phyloP scores from a whole-genome alignment of 192 early-diverging fungal genomes.

The Podila minutissima region DNA sequence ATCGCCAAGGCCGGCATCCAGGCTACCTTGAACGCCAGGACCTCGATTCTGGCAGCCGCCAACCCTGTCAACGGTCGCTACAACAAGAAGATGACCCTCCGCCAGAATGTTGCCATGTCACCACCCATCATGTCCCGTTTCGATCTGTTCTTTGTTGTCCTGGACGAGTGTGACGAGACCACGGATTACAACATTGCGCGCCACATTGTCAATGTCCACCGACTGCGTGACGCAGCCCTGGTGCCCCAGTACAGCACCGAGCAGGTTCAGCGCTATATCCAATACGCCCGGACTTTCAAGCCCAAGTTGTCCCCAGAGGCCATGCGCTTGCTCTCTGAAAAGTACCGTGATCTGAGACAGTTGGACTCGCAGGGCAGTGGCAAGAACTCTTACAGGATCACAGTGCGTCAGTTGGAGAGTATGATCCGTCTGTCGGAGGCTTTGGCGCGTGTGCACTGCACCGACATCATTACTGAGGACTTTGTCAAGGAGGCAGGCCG shows the following conservation, averaged over 20 bases:
- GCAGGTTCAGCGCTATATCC: constrained; percentile 85
- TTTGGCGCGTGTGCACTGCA: constrained; percentile 87
- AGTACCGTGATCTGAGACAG: constrained; percentile 90
- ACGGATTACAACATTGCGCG: constrained; percentile 91
- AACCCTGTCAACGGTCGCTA: constrained; percentile 97
- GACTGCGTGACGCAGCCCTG: constrained; percentile 71
- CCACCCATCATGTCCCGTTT: constrained; percentile 99
- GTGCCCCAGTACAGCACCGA: constrained; percentile 78
- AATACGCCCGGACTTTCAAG: constrained; percentile 88
- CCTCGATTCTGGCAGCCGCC: constrained; percentile 95
- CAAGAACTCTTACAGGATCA: constrained; percentile 88
- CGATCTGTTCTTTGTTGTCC: constrained; percentile 96
- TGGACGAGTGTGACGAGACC: constrained; percentile 92
- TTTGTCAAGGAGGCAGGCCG: constrained; percentile 89
- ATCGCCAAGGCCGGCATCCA: constrained; percentile 98
- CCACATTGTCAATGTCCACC: constrained; percentile 92
- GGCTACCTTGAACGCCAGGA: constrained; percentile 93
- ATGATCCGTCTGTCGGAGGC: constrained; percentile 97
- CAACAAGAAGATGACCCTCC: constrained; percentile 93
- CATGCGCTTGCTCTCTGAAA: constrained; percentile 76
- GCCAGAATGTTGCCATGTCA: constrained; percentile 97
- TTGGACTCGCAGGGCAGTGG: constrained; percentile 79
- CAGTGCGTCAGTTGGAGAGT: constrained; percentile 96
- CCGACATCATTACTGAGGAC: constrained; percentile 67
- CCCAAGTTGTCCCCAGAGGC: constrained; percentile 86